Percentiles rank a stretch among this genome's conserved stretches.
phyloP scores from a whole-genome alignment of 305 asterid genomes.

The Fraxinus sp. region DNA sequence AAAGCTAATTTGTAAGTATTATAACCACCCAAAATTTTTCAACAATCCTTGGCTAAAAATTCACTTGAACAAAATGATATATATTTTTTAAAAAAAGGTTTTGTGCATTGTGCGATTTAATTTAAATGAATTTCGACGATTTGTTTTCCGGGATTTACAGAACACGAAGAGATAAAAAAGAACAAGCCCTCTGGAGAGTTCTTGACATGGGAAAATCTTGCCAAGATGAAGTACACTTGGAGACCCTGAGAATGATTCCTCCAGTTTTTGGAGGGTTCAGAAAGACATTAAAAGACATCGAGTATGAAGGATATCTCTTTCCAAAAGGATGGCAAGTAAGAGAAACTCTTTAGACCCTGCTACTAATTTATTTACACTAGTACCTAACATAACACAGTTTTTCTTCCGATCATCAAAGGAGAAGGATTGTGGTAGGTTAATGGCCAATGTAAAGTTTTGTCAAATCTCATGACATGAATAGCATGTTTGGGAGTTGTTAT shows the following conservation, averaged over 20 bases:
- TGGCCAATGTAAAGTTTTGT: neutral
- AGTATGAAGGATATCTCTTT: slow-evolving; percentile 56
- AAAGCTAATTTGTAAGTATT: too few relatives aligned
- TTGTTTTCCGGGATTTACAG: slow-evolving; percentile 27
- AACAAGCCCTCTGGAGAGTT: slow-evolving; percentile 35
- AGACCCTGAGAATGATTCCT: slow-evolving; percentile 56
- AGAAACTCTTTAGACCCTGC: neutral
- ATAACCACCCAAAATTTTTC: too few relatives aligned
- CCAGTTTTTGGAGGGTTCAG: slow-evolving; percentile 68
- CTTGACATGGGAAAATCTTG: slow-evolving; percentile 72
- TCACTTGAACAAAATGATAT: too few relatives aligned
- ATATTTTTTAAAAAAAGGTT: too few relatives aligned
- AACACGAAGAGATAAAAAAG: slow-evolving; percentile 60
- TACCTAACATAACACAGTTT: neutral
- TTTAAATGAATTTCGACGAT: neutral
- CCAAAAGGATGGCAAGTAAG: slow-evolving; percentile 90
- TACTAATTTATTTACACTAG: neutral
- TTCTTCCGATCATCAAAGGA: neutral
- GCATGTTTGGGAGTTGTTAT: neutral
- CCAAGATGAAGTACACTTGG: slow-evolving; percentile 77
- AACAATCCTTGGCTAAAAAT: too few relatives aligned
- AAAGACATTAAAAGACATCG: slow-evolving; percentile 49
- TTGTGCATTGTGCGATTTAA: too few relatives aligned
- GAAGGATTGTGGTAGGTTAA: neutral
- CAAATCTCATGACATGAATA: too few relatives aligned